Percentiles rank a stretch among this genome's conserved stretches.
These are phyloP conservation scores for Fusarium duplospermum DNA, from an alignment of 2,329 filamentous ascomycete species.

Conservation along the genomic window DNA sequence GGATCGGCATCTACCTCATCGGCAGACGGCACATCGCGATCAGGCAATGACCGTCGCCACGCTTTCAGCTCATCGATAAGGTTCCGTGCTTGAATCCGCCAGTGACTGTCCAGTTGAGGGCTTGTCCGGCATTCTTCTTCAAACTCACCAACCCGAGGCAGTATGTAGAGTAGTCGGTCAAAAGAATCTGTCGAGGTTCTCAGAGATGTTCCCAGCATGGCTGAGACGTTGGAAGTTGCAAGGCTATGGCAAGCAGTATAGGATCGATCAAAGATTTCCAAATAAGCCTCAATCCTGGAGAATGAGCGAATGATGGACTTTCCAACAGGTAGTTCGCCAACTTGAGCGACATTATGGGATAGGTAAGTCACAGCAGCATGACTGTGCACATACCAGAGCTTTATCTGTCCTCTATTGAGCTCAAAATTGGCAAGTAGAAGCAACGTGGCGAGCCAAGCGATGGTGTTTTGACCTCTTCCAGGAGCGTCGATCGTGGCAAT, in stretches of 20 bases:
- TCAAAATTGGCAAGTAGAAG: constrained; percentile 30
- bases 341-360: constrained; percentile 12
- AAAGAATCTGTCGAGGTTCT: not conserved
- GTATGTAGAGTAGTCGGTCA: constrained; percentile 27
- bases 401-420: constrained; percentile 25
- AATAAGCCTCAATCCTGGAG: constrained; percentile 25
- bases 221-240: constrained; percentile 11
- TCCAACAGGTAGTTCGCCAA: constrained; percentile 3
- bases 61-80: constrained; percentile 17
- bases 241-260: constrained; percentile 17
- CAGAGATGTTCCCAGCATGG: constrained; percentile 5
- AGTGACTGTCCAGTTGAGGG: constrained; percentile 1
- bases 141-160: constrained; percentile 19
- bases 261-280: constrained; percentile 34
- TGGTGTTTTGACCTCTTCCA: constrained; percentile 8
- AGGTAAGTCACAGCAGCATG: constrained; percentile 27
- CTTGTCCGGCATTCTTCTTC: constrained; percentile 33
- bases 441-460: constrained; percentile 27
- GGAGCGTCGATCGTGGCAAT: not conserved
- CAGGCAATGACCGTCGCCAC: constrained; percentile 10
- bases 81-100: constrained; percentile 8
- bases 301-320: constrained; percentile 29
- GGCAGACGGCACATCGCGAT: constrained; percentile 8
- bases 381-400: constrained; percentile 33
- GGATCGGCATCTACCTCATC: not conserved